Evolutionary conservation across 2,329 filamentous ascomycete genomes (phyloP), one percentile per base, ranked within the genome.

Genomic region (Intubia oerlemansii): DNA sequence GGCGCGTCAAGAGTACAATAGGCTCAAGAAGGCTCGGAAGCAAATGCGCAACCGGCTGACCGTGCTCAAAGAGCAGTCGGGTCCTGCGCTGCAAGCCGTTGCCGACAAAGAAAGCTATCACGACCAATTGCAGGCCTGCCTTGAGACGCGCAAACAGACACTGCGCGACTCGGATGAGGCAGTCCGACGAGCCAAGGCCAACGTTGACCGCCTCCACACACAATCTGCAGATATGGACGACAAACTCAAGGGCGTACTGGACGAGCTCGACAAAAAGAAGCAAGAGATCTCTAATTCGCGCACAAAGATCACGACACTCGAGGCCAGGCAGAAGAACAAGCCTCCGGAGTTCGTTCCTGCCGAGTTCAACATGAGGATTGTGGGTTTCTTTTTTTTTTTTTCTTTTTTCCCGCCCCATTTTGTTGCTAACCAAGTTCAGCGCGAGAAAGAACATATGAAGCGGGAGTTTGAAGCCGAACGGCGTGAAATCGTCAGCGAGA

Each of bases 291-390:
- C 47, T 10, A 47, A 52, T 14, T 50, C 62, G n/a, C 57, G 60
- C 26, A 56, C 59, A 24, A 60, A 51, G 16, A 69, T 91, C 26
- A 64, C 59, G 3, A 52, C 54, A 6, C 51, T 84, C n/a, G 61
- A 76, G 42, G 67, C 62, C 5, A 60, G 66, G 34, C 49, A 69
- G 37, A 62, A 69, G 32, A 63, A 71, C 24, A 57, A 59, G 10
- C 70, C 74, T 0, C 54, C 62, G 0, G 62, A 71, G 5, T 81
- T 88, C 42, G 70, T 88, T 42, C 49, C 66, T 8, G 54, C 60
- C 5, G 66, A 66, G 5, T 84, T 70, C 52, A 88, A 85, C 38
- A 62, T 68, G 29, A 66, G 66, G 36, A 73, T 82, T 47, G 74
- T 78, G 50, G 49, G 71, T 56, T 7, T 21, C n/a, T 21, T 21